Conservation (phyloP, 2,329 filamentous ascomycete species). For the Cladosporium halotolerans region DNA sequence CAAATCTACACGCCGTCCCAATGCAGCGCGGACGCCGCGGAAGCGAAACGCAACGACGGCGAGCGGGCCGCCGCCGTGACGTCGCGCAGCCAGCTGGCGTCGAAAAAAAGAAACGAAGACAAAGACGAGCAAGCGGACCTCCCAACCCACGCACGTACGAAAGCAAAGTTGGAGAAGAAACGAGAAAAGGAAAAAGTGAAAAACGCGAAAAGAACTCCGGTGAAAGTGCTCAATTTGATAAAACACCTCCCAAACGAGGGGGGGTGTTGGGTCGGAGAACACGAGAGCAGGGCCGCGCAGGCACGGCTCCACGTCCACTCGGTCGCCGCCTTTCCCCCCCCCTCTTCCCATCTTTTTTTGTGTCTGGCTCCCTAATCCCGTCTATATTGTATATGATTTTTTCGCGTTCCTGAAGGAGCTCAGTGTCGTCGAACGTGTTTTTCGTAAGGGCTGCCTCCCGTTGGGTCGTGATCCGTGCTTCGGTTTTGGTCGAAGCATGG, state of each 20-base stretch:
- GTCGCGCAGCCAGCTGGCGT: too few relatives aligned
- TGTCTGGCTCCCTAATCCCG: background rate
- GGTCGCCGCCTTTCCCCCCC: background rate
- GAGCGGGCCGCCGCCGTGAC: too few relatives aligned
- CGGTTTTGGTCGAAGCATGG: too few relatives aligned
- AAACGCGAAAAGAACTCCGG: background rate
- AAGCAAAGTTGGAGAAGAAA: background rate
- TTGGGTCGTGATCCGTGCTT: slow-evolving; percentile 3
- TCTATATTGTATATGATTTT: slow-evolving; percentile 10
- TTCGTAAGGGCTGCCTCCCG: slow-evolving; percentile 1
- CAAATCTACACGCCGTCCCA: too few relatives aligned
- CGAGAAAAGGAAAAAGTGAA: background rate
- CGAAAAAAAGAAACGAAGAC: too few relatives aligned
- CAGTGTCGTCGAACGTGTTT: slow-evolving; percentile 2
- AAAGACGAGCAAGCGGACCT: too few relatives aligned
- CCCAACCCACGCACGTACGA: too few relatives aligned
- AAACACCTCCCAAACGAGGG: background rate
- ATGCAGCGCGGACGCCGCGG: too few relatives aligned
- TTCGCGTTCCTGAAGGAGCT: slow-evolving; percentile 6
- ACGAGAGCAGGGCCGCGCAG: slow-evolving; percentile 9
- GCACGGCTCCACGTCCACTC: slow-evolving; percentile 9
- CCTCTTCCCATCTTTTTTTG: slow-evolving; percentile 6
- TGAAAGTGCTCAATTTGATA: slow-evolving; percentile 1
- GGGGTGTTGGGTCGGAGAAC: background rate
- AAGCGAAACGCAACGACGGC: too few relatives aligned